Percentiles rank a stretch among this genome's conserved stretches.
Conservation (phyloP, 2,329 filamentous ascomycete genomes). For the Botrytis aclada region DNA sequence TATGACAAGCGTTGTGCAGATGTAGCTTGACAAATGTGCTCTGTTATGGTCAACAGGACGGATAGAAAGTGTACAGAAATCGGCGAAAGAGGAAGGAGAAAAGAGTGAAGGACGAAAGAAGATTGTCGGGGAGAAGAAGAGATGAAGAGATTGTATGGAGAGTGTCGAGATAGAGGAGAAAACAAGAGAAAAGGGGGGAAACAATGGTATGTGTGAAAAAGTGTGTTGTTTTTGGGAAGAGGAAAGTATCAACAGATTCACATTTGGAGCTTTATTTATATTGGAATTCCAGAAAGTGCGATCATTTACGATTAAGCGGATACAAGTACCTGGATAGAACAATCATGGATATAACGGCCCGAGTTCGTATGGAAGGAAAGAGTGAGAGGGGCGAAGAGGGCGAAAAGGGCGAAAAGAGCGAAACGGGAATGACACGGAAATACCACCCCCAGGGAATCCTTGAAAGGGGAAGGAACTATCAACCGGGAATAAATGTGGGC, state of each 20-base stretch:
- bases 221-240: constrained; percentile 8
- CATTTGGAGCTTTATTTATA: neutral
- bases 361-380: neutral
- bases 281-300: neutral
- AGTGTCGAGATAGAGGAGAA: neutral
- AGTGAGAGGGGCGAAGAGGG: neutral
- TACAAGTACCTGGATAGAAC: neutral
- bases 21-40: neutral
- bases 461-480: neutral
- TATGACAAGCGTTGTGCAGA: neutral
- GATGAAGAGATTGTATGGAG: neutral
- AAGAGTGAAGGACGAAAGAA: neutral
- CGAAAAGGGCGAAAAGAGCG: neutral
- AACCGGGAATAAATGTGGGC: neutral
- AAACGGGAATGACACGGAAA: neutral
- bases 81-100: neutral
- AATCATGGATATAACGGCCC: neutral
- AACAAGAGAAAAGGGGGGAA: neutral
- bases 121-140: neutral
- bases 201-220: constrained; percentile 1
- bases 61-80: neutral
- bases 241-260: constrained; percentile 1
- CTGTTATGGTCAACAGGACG: neutral
- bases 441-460: neutral
- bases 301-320: neutral